Evolutionary conservation across 2,329 filamentous ascomycete genomes (phyloP).

Genomic region (Lachnellula cervina): DNA sequence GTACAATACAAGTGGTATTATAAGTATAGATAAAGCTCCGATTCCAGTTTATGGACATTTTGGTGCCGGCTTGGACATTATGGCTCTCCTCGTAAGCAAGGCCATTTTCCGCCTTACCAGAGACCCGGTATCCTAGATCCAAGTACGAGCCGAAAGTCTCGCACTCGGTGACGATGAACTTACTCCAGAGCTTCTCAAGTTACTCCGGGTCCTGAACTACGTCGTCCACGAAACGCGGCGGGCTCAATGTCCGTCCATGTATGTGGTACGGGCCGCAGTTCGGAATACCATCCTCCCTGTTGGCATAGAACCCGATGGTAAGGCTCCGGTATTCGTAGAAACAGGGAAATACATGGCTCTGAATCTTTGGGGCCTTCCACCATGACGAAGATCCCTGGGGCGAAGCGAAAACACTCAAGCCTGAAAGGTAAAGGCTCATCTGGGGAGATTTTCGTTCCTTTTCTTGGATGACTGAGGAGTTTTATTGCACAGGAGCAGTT

Average conservation of each 20-base stretch:
- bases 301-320: neutral
- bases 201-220: neutral
- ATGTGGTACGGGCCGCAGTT: neutral
- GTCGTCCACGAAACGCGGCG: neutral
- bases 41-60: conserved; percentile 2
- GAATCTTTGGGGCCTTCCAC: too few species aligned
- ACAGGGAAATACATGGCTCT: neutral
- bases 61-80: conserved; percentile 2
- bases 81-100: conserved; percentile 1
- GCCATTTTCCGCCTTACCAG: conserved; percentile 1
- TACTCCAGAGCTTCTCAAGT: neutral
- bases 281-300: neutral
- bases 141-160: neutral
- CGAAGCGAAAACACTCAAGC: neutral
- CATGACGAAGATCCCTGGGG: neutral
- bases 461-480: neutral
- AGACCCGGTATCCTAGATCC: neutral
- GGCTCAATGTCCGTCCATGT: neutral
- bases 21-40: neutral
- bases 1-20: neutral
- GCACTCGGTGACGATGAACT: neutral
- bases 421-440: neutral
- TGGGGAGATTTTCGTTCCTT: neutral
- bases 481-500: neutral
- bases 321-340: neutral